Conservation (phyloP, 768 basidiomycete genomes). For the Epithele typhae region DNA sequence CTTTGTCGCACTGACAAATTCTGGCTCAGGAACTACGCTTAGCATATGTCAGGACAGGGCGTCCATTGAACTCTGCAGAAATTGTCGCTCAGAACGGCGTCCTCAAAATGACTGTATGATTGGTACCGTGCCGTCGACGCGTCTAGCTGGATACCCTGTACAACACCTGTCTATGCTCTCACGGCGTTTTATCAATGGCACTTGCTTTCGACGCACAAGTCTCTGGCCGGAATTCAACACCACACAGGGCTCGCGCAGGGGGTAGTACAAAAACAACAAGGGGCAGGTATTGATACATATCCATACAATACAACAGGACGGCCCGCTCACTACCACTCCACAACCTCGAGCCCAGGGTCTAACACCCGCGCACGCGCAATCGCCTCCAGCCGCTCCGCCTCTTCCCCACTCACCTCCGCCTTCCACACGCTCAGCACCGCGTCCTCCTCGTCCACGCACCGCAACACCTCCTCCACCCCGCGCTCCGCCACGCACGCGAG, state of each 20-base stretch:
- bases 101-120: no score
- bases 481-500: constrained; percentile 24
- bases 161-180: background rate
- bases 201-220: no score
- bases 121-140: background rate
- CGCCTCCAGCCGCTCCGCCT: constrained; percentile 21
- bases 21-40: constrained; percentile 45
- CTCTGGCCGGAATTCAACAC: no score
- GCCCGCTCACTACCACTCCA: no score
- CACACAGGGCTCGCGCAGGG: background rate
- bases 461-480: constrained; percentile 19
- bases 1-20: background rate
- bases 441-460: constrained; percentile 23
- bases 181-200: constrained; percentile 8
- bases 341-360: no score
- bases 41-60: constrained; percentile 37
- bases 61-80: constrained; percentile 43
- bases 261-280: no score
- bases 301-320: no score
- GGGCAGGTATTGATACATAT: no score
- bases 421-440: constrained; percentile 26
- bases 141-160: constrained; percentile 9
- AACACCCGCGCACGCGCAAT: constrained; percentile 23
- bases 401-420: constrained; percentile 25
- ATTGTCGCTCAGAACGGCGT: constrained; percentile 15